phyloP scores from a whole-genome alignment of 192 early-diverging fungal genomes.

The Kickxella alabastrina region DNA sequence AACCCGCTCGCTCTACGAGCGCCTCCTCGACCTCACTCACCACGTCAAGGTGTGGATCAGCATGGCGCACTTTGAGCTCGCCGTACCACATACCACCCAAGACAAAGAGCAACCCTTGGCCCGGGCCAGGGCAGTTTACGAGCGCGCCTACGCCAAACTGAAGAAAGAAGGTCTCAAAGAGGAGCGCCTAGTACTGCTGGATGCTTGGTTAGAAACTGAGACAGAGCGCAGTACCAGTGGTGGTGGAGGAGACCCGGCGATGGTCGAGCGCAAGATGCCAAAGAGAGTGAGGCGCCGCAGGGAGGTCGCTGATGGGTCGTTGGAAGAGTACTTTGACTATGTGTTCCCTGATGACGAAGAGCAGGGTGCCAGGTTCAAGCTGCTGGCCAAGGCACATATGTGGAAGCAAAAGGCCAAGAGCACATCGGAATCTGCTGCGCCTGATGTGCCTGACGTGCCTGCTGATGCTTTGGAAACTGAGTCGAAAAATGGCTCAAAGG shows the following conservation, averaged over 20 bases:
- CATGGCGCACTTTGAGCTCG: constrained; percentile 85
- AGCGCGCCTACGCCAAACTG: constrained; percentile 67
- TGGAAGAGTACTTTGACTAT: constrained; percentile 99
- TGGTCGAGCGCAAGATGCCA: constrained; percentile 76
- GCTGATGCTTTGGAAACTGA: background rate
- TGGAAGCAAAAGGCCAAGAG: constrained; percentile 60
- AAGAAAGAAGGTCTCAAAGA: constrained; percentile 73
- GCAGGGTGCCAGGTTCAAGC: constrained; percentile 81
- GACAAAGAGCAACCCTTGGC: constrained; percentile 7
- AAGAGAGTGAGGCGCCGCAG: constrained; percentile 88
- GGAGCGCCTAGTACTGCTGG: constrained; percentile 69
- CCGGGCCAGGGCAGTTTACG: constrained; percentile 71
- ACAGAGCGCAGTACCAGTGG: constrained; percentile 54
- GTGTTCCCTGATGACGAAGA: constrained; percentile 96
- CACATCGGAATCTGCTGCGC: background rate
- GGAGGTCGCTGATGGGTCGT: constrained; percentile 56
- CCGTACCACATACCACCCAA: constrained; percentile 37
- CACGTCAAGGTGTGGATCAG: constrained; percentile 99
- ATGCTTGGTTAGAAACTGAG: constrained; percentile 90
- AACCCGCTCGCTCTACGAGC: constrained; percentile 78
- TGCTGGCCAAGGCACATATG: constrained; percentile 85
- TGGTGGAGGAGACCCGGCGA: constrained; percentile 56
- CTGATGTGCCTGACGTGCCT: no score
- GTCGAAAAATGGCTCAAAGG: no score
- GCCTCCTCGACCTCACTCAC: constrained; percentile 78